Percentiles rank a stretch among this genome's conserved stretches.
These are phyloP conservation scores for Geum urbanum DNA, from an alignment of 306 rosid genomes.

Conservation along the genomic window DNA sequence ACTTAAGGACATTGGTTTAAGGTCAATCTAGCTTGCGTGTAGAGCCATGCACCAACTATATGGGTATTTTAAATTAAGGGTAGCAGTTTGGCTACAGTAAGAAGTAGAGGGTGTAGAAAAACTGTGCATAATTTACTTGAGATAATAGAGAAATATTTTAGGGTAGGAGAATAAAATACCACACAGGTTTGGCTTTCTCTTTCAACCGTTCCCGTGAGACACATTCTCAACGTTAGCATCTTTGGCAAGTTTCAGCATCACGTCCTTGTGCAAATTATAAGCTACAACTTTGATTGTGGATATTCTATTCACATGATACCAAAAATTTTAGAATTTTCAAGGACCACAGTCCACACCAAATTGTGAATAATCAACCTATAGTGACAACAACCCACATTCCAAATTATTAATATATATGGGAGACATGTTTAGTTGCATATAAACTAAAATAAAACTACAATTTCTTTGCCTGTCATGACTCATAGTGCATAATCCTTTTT, in stretches of 20 bases:
- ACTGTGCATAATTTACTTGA: background rate
- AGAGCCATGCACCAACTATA: background rate
- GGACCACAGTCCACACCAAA: slow-evolving; percentile 20
- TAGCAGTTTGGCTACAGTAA: background rate
- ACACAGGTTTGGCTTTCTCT: slow-evolving; percentile 6
- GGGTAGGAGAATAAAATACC: background rate
- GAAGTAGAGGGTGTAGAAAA: background rate
- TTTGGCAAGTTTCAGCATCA: slow-evolving; percentile 30
- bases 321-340: background rate
- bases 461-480: slow-evolving; percentile 8
- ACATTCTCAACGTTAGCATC: slow-evolving; percentile 19
- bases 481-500: background rate
- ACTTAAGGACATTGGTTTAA: background rate
- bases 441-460: slow-evolving; percentile 9
- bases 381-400: slow-evolving; percentile 33
- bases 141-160: background rate
- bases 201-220: slow-evolving; percentile 25
- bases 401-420: slow-evolving; percentile 1
- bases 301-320: slow-evolving; percentile 14
- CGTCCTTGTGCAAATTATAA: background rate
- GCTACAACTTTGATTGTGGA: background rate
- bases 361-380: slow-evolving; percentile 10
- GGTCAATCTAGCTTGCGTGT: background rate
- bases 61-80: background rate
- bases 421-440: slow-evolving; percentile 15